phyloP scores from a whole-genome alignment of 345 rosid genomes.

The Streptanthus diversifolius region DNA sequence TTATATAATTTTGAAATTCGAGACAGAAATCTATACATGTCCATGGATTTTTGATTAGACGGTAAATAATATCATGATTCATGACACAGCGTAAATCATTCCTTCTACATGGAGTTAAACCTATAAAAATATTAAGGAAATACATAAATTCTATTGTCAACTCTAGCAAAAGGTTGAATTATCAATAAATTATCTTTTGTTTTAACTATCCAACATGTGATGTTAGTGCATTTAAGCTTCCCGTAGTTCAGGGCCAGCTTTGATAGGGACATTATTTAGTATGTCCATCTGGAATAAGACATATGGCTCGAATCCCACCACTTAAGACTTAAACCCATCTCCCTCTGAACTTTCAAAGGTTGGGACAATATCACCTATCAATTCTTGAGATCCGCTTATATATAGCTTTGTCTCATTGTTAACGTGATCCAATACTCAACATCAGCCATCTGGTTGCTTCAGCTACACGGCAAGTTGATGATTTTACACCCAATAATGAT shows the following conservation, averaged over 20 bases:
- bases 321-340: background rate
- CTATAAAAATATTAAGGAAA: background rate
- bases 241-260: background rate
- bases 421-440: background rate
- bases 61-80: background rate
- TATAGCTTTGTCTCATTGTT: background rate
- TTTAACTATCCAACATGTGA: background rate
- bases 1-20: background rate
- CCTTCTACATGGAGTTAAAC: background rate
- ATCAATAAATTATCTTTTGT: background rate
- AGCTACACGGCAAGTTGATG: background rate
- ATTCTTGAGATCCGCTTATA: background rate
- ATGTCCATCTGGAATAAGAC: background rate
- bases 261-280: background rate
- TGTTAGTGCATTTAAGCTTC: background rate
- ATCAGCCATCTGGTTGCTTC: background rate
- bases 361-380: background rate
- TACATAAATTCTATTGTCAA: background rate
- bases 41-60: background rate
- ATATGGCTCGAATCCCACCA: background rate
- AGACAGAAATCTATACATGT: background rate
- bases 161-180: background rate
- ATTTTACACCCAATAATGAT: background rate
- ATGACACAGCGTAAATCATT: background rate
- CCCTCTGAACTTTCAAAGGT: background rate